Conservation (phyloP, 306 rosid genomes). For the Vicia faba region DNA sequence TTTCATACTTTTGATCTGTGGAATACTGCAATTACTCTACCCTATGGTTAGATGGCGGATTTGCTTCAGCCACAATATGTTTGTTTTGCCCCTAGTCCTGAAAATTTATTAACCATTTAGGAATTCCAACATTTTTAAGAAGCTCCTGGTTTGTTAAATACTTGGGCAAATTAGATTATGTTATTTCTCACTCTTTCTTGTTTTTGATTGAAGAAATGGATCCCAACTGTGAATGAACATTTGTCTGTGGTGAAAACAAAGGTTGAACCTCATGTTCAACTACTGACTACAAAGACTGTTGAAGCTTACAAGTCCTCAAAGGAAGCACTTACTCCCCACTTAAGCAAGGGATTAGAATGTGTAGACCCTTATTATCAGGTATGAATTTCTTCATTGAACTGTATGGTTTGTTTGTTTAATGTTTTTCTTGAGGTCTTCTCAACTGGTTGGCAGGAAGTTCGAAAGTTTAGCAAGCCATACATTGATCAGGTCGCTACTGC, state of each 20-base stretch:
- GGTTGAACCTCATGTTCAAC: conserved; percentile 71
- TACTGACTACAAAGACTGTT: conserved; percentile 51
- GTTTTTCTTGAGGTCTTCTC: conserved; percentile 31
- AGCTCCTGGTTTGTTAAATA: conserved; percentile 31
- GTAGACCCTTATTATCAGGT: conserved; percentile 90
- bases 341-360: conserved; percentile 62
- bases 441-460: conserved; percentile 69
- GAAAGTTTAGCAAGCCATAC: conserved; percentile 82
- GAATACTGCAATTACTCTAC: conserved; percentile 23
- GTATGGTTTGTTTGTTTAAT: conserved; percentile 30
- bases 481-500: conserved; percentile 77
- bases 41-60: conserved; percentile 16
- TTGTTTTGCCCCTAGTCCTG: conserved; percentile 18
- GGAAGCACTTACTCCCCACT: conserved; percentile 65
- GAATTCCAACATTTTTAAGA: conserved; percentile 27
- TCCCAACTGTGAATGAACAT: conserved; percentile 66
- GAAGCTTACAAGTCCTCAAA: conserved; percentile 72
- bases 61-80: conserved; percentile 23
- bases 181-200: conserved; percentile 33
- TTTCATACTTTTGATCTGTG: conserved; percentile 30
- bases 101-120: conserved; percentile 26
- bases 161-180: neutral
- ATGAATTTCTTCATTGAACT: conserved; percentile 26
- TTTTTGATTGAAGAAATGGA: conserved; percentile 66
- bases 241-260: conserved; percentile 62